Base-by-base conservation (phyloP, 352 stramenopile species). In the Globisporangium rhizosaccharum region DNA sequence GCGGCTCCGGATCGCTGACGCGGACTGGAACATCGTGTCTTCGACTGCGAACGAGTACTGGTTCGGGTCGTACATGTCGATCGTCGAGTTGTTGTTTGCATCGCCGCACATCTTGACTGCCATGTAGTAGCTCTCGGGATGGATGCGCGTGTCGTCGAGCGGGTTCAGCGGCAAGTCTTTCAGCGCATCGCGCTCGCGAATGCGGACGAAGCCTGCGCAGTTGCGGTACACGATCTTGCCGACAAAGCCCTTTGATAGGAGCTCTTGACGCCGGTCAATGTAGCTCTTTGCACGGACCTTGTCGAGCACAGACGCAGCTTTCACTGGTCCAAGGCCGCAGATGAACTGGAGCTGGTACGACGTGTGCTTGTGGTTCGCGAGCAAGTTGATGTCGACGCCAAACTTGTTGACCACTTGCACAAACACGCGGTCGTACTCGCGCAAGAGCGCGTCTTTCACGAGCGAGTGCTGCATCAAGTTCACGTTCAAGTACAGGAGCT, bases 111-210 rank as follows among this genome's bases (percentile, higher is more conserved):
- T 96, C 54, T 94, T 94, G 20, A 96, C 87, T 12, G 87, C 87
- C 87, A 96, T 96, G 63, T 93, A 96, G 63, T 96, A 96, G 44
- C 87, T 96, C 62, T 96, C 87, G 2, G 87, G 87, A 51, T 96
- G 87, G 53, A 96, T 94, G 42, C 87, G 72, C 0, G 87, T 96
- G 52, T 96, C 87, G 62, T 96, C 87, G 15, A 96, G 63, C 25
- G 87, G 85, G 63, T 96, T 94, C 25, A 96, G 64, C 14, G 85
- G 85, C 23, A 85, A 67, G 62, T 96, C 87, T 47, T 90, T 88
- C 50, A 96, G 63, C 0, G 83, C 79, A 60, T 94, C 85, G 25
- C 85, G 85, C 58, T 96, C 87, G 30, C 87, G 85, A 57, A 96
- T 96, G 25, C 87, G 87, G 42, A 96, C 69, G 60, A 96, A 94